Percentiles rank a stretch among this genome's conserved stretches.
Conservation (phyloP, 2,329 filamentous ascomycete species). For the Nigrograna mackinnonii region DNA sequence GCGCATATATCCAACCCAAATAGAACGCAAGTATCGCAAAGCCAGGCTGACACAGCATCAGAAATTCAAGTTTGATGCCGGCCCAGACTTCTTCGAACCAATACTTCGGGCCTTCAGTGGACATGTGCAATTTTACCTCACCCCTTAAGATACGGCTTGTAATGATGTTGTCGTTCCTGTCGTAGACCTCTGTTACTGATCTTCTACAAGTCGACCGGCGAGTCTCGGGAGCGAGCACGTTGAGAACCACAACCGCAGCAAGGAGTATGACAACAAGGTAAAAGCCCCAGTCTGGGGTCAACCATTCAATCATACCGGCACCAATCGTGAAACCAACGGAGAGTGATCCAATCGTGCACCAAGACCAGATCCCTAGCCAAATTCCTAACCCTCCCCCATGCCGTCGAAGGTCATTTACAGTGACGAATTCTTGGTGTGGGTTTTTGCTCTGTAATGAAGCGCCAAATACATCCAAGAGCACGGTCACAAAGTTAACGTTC, state of each 20-base stretch:
- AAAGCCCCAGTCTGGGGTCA: conserved; percentile 74
- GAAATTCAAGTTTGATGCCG: conserved; percentile 65
- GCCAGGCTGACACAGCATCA: conserved; percentile 75
- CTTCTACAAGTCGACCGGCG: conserved; percentile 69
- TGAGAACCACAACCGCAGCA: conserved; percentile 67
- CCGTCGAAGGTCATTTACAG: conserved; percentile 68
- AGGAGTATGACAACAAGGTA: conserved; percentile 73
- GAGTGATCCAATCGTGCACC: conserved; percentile 74
- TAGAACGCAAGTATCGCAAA: conserved; percentile 76
- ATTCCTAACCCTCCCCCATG: conserved; percentile 78
- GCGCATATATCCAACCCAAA: conserved; percentile 76
- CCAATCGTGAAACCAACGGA: conserved; percentile 74
- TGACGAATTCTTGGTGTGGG: conserved; percentile 73
- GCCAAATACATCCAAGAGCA: conserved; percentile 75
- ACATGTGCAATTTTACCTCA: conserved; percentile 76
- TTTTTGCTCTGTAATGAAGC: conserved; percentile 73
- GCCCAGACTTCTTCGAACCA: conserved; percentile 79
- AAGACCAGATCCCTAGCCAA: conserved; percentile 69
- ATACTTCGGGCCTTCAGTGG: conserved; percentile 72
- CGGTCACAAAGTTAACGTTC: conserved; percentile 75
- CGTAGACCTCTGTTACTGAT: conserved; percentile 64
- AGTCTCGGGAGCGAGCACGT: conserved; percentile 73
- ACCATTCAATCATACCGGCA: conserved; percentile 66
- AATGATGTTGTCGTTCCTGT: conserved; percentile 50
- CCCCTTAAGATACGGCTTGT: conserved; percentile 66